Evolutionary conservation across 1,139 yeast species (phyloP), one percentile per base, ranked within the genome.

Genomic region (Yamadazyma spencermartinsiae): DNA sequence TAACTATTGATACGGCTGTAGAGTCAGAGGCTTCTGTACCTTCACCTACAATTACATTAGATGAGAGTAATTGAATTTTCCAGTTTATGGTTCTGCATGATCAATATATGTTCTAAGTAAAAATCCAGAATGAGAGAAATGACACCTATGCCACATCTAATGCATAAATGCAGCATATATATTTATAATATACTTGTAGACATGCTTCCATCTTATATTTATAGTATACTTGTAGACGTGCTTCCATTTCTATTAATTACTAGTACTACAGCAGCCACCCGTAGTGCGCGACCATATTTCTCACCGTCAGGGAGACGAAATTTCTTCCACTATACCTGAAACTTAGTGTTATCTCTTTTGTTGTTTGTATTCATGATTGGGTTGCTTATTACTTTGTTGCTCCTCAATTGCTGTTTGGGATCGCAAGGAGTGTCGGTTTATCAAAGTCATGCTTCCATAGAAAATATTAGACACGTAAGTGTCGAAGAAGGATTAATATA

Each of bases 1-100:
- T 65, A 40, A 48, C 42, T 24, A 39, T 64, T 20, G 48, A 55
- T 34, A 56, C 63, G 5, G 34, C 30, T 2, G 26, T 45, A 4
- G 40, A 33, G 20, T 26, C 33, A 2, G 39, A 42, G 8, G 30
- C 35, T 4, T 40, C 45, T 4, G 33, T 39, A 3, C 39, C 44
- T 5, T 44, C 72, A 37, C 76, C 76, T 4, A 65, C 70, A 6
- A 69, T 69, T 37, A 69, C 74, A 1, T 54, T 69, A 34, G 74
- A 69, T 40, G 72, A 65, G 44, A 51, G 61, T 14, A 28, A 28
- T 28, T 28, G 11, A 13, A 13, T n/a, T 7, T 10, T 12, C 4
- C 15, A 4, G n/a, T n/a, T 6, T n/a, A 20, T 20, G 23, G 23
- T n/a, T n/a, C n/a, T n/a, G n/a, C n/a, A n/a, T n/a, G n/a, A n/a